These are phyloP conservation scores for Roridomyces roridus DNA, from an alignment of 768 basidiomycete species.

Conservation along the genomic window DNA sequence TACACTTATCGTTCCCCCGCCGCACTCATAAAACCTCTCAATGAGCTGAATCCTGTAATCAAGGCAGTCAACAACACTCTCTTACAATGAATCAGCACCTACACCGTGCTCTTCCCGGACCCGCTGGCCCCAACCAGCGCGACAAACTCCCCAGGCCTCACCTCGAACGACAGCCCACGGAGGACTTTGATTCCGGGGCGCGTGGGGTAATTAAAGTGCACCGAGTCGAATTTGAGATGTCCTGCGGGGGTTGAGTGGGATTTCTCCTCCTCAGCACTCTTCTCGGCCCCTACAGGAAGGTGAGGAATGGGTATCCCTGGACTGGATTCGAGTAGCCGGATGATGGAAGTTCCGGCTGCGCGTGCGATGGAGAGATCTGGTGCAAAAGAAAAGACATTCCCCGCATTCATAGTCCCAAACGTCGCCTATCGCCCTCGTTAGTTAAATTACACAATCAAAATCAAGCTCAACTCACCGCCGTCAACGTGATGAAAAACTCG, in stretches of 20 bases:
- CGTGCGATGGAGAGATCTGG: conserved; percentile 88
- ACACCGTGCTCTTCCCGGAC: conserved; percentile 85
- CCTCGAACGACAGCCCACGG: conserved; percentile 72
- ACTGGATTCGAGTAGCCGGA: conserved; percentile 73
- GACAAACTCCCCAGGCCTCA: conserved; percentile 79
- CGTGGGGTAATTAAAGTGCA: conserved; percentile 91
- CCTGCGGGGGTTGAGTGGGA: too few species aligned
- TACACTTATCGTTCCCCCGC: conserved; percentile 70
- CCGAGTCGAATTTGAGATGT: conserved; percentile 75
- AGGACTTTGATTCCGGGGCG: conserved; percentile 85
- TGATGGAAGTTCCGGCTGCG: conserved; percentile 74
- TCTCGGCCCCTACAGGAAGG: too few species aligned
- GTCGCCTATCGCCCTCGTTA: conserved; percentile 4
- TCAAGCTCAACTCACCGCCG: conserved; percentile 59
- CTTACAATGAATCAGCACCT: conserved; percentile 34
- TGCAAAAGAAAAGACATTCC: conserved; percentile 79
- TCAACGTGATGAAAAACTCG: conserved; percentile 84
- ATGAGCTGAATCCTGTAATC: conserved; percentile 71
- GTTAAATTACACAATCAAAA: conserved; percentile 1
- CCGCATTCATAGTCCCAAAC: conserved; percentile 18
- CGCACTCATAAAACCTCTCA: conserved; percentile 84
- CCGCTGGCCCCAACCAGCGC: conserved; percentile 84
- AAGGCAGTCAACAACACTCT: conserved; percentile 8
- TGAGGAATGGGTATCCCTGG: conserved; percentile 88
- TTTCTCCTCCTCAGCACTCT: too few species aligned